A percentile compares a stretch with the other conserved stretches of the same genome.
Evolutionary conservation across 106 monocot species (phyloP).

Genomic region (Chionographis japonica): DNA sequence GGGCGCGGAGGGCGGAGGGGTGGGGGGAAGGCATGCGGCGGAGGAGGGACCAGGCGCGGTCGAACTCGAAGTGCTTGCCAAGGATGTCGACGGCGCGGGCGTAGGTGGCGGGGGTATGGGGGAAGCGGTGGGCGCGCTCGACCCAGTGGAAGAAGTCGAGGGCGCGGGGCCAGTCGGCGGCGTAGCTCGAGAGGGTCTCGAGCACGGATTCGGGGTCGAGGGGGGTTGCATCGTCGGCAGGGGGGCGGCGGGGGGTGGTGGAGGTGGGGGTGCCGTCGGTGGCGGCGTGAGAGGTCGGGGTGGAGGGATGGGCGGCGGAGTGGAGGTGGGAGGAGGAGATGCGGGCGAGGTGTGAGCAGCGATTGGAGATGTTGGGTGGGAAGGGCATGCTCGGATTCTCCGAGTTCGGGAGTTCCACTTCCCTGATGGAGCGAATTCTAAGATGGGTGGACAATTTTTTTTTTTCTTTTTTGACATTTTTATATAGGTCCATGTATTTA

Average conservation of each 20-base stretch:
- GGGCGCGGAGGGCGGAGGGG: constrained; percentile 11
- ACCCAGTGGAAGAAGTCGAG: constrained; percentile 85
- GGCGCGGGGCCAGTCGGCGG: constrained; percentile 72
- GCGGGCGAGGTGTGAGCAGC: too few species aligned
- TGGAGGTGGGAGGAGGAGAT: too few species aligned
- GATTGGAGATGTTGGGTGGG: too few species aligned
- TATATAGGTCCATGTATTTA: too few species aligned
- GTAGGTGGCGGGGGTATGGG: constrained; percentile 52
- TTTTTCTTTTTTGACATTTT: too few species aligned
- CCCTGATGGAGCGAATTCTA: too few species aligned
- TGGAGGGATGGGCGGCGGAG: constrained; percentile 4
- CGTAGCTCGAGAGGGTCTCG: constrained; percentile 57
- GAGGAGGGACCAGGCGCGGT: constrained; percentile 48
- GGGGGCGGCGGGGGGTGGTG: constrained; percentile 4
- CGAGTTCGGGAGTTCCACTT: too few species aligned
- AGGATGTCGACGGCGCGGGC: constrained; percentile 61
- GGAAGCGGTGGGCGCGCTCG: constrained; percentile 19
- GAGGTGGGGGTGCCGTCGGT: neutral
- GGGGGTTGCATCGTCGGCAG: neutral
- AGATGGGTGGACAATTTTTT: too few species aligned
- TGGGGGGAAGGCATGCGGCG: constrained; percentile 54
- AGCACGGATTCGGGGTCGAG: constrained; percentile 47
- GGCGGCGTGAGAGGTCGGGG: constrained; percentile 1
- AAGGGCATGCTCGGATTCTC: too few species aligned
- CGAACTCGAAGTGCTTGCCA: constrained; percentile 89